Evolutionary conservation across 257 asterid genomes (phyloP).

Genomic region (Penstemon davidsonii): DNA sequence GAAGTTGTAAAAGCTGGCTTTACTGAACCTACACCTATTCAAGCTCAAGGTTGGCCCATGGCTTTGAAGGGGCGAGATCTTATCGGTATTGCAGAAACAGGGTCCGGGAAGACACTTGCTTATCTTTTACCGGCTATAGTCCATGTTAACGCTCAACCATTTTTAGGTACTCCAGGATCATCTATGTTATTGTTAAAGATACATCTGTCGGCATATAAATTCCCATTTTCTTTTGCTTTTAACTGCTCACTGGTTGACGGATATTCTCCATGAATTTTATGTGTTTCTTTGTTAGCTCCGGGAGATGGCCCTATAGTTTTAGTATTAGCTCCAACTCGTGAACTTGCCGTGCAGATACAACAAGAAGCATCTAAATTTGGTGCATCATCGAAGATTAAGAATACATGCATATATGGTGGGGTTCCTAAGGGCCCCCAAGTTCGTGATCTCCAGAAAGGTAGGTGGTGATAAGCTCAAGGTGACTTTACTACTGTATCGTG

Average conservation of each 20-base stretch:
- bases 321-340: conserved; percentile 99
- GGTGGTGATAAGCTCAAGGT: conserved; percentile 99
- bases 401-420: conserved; percentile 99
- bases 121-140: conserved; percentile 92
- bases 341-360: conserved; percentile 99
- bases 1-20: conserved; percentile 93
- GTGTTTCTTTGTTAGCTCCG: conserved; percentile 62
- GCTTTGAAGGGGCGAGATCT: conserved; percentile 98
- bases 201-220: not conserved
- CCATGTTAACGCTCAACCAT: conserved; percentile 96
- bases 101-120: conserved; percentile 96
- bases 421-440: conserved; percentile 99
- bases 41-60: conserved; percentile 99
- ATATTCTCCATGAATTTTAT: conserved; percentile 33
- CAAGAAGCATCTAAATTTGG: conserved; percentile 98
- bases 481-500: conserved; percentile 99
- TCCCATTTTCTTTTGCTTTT: conserved; percentile 8
- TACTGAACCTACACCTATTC: conserved; percentile 96
- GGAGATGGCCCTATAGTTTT: conserved; percentile 99
- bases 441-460: conserved; percentile 99
- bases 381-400: conserved; percentile 98
- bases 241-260: conserved; percentile 30
- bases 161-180: conserved; percentile 68
- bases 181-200: conserved; percentile 16
- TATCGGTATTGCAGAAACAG: conserved; percentile 98